Base-by-base conservation (phyloP, 192 early-diverging fungal species). In the Mortierella antarctica region DNA sequence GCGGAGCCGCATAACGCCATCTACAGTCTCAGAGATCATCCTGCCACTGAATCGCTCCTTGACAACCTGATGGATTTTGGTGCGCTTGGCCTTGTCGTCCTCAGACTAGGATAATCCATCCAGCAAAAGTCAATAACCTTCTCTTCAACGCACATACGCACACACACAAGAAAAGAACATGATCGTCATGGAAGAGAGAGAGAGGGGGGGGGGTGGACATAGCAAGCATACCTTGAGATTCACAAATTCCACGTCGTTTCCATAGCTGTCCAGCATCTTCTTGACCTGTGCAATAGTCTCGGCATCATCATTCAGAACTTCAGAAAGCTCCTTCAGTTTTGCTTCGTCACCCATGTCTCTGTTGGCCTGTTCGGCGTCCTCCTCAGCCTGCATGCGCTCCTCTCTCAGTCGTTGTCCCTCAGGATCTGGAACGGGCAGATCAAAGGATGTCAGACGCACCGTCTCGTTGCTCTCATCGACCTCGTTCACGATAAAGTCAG, bases 401-500 rank as follows among this genome's bases (percentile, higher is more conserved):
- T 72, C 63, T 20, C 65, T 57, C 14, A 56, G 14, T 18, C 67
- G 67, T 0, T 54, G 47, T 6, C 7, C 64, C 14, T 72, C 65
- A 5, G 69, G 64, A 44, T 66, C 69, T 1, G 67, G 72, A 8
- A 56, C 18, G 17, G 71, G 82, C 0, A 68, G 44, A 13, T 64
- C 82, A 46, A 52, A 75, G 6, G 64, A 56, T 31, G 83, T 84
- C 48, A 99, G 79, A 51, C 90, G 92, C 10, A 96, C 91, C 4
- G 94, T 87, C 23, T 88, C 72, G 18, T 94, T 94, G 20, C 82
- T 65, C 44, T 73, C 62, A 71, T 93, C 92, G 17, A 99, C 92
- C 88, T 99, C 97, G 83, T 96, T 92, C 31, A 99, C 97, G 45
- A 96, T 83, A 83, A 99, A 99, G 79, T 99, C 97, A 0, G 89